Evolutionary conservation across 2,329 filamentous ascomycete species (phyloP).

Genomic region (Phaeoacremonium minimum): DNA sequence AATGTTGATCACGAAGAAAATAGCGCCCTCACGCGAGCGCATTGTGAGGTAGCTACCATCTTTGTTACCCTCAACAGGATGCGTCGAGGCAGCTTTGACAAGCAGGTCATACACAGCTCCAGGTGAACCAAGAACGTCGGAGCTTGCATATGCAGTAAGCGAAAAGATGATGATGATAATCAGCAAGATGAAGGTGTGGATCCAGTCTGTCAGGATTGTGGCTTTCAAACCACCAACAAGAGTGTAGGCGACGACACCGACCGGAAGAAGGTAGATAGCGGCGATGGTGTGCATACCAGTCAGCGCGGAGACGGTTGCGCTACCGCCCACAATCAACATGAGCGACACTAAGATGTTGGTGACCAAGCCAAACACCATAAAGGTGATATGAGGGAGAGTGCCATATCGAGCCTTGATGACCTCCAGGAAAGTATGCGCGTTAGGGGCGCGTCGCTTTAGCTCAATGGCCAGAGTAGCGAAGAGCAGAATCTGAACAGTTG

Average conservation of each 20-base stretch:
- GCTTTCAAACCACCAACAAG: slow-evolving; percentile 77
- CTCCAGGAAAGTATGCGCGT: slow-evolving; percentile 82
- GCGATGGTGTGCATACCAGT: slow-evolving; percentile 75
- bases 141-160: slow-evolving; percentile 76
- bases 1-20: slow-evolving; percentile 87
- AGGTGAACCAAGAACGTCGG: slow-evolving; percentile 68
- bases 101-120: slow-evolving; percentile 74
- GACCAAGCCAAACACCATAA: slow-evolving; percentile 75
- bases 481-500: slow-evolving; percentile 80
- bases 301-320: slow-evolving; percentile 64
- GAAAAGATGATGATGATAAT: slow-evolving; percentile 84
- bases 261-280: slow-evolving; percentile 76
- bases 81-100: slow-evolving; percentile 58
- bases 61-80: slow-evolving; percentile 77
- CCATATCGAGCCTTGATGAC: slow-evolving; percentile 81
- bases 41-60: slow-evolving; percentile 85
- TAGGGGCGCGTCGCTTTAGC: slow-evolving; percentile 79
- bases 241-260: slow-evolving; percentile 80
- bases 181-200: slow-evolving; percentile 80
- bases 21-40: slow-evolving; percentile 72
- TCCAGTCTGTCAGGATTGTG: slow-evolving; percentile 80
- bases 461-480: slow-evolving; percentile 91
- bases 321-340: slow-evolving; percentile 85
- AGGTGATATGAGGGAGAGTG: slow-evolving; percentile 65
- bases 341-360: slow-evolving; percentile 86